Evolutionary conservation across 1,284 basidiomycete genomes (phyloP).

Genomic region (Cutaneotrichosporon cyanovorans): DNA sequence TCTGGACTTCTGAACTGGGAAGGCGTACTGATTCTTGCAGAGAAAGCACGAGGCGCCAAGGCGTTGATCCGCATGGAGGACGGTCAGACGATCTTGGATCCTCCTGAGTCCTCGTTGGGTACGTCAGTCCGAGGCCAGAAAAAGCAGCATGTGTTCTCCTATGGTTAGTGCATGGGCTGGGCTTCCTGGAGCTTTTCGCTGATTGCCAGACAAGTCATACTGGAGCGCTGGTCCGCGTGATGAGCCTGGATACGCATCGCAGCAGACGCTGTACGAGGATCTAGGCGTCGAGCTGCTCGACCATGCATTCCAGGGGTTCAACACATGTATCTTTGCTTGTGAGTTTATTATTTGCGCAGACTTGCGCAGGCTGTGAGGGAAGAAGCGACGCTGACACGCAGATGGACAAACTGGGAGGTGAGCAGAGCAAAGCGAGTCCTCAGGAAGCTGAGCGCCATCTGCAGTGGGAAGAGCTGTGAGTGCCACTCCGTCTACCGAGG

Average conservation of each 20-base stretch:
- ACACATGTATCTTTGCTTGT: constrained; percentile 97
- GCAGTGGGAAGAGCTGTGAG: constrained; percentile 43
- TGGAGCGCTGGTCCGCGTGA: constrained; percentile 85
- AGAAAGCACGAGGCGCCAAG: constrained; percentile 83
- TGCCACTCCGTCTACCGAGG: neutral
- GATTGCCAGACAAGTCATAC: constrained; percentile 70
- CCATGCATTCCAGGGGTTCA: constrained; percentile 93
- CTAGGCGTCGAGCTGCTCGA: constrained; percentile 88
- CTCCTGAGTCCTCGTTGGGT: constrained; percentile 60
- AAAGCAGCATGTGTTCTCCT: constrained; percentile 80
- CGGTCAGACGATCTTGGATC: constrained; percentile 80
- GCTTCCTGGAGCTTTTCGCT: neutral
- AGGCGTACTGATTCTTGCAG: constrained; percentile 48
- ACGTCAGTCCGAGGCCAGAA: constrained; percentile 82
- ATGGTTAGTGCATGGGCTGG: constrained; percentile 48
- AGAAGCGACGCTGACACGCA: constrained; percentile 14
- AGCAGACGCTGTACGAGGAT: constrained; percentile 90
- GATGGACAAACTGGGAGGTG: constrained; percentile 45
- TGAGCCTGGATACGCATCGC: constrained; percentile 80
- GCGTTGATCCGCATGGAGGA: constrained; percentile 86
- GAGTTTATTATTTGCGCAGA: too few relatives aligned
- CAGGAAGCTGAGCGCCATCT: neutral
- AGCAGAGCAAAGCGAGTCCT: neutral
- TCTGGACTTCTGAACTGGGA: too few relatives aligned
- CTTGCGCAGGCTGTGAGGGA: too few relatives aligned